These are phyloP conservation scores for Serendipita sp. DNA, from an alignment of 768 basidiomycete genomes.

Conservation along the genomic window DNA sequence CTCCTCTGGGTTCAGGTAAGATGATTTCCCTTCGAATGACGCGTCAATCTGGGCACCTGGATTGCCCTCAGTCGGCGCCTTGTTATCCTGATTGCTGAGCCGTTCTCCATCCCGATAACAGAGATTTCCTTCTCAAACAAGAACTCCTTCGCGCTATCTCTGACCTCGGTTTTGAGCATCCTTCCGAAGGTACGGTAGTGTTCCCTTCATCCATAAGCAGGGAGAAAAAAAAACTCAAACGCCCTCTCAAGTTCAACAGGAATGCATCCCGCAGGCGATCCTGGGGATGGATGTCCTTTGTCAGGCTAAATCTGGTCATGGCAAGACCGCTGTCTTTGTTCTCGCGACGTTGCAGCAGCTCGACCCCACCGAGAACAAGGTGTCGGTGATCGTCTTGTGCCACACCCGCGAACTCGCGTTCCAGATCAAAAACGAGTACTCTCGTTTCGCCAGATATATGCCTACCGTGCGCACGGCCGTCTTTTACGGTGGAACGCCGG, in stretches of 20 bases:
- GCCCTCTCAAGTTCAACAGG: conserved; percentile 72
- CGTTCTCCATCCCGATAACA: conserved; percentile 20
- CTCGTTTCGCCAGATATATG: conserved; percentile 99
- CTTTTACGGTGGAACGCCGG: conserved; percentile 94
- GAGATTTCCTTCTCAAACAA: conserved; percentile 96
- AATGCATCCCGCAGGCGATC: conserved; percentile 99
- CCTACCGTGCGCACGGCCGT: conserved; percentile 94
- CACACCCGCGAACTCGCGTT: conserved; percentile 98
- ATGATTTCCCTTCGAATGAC: conserved; percentile 7
- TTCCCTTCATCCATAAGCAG: neutral
- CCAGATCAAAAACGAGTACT: conserved; percentile 99
- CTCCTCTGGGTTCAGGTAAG: conserved; percentile 96
- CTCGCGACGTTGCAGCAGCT: conserved; percentile 95
- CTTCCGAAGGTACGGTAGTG: conserved; percentile 72
- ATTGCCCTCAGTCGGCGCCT: neutral
- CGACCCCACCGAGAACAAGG: conserved; percentile 95
- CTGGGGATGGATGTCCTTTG: conserved; percentile 99
- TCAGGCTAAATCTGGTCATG: conserved; percentile 97
- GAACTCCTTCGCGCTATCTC: conserved; percentile 94
- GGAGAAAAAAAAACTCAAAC: conserved; percentile 2
- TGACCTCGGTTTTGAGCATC: conserved; percentile 99
- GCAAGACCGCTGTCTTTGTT: conserved; percentile 98
- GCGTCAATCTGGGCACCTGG: conserved; percentile 6
- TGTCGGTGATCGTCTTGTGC: conserved; percentile 93
- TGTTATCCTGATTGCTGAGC: neutral